These are phyloP conservation scores for Laetiporus sulphureus DNA, from an alignment of 1,284 basidiomycete species.

Conservation along the genomic window DNA sequence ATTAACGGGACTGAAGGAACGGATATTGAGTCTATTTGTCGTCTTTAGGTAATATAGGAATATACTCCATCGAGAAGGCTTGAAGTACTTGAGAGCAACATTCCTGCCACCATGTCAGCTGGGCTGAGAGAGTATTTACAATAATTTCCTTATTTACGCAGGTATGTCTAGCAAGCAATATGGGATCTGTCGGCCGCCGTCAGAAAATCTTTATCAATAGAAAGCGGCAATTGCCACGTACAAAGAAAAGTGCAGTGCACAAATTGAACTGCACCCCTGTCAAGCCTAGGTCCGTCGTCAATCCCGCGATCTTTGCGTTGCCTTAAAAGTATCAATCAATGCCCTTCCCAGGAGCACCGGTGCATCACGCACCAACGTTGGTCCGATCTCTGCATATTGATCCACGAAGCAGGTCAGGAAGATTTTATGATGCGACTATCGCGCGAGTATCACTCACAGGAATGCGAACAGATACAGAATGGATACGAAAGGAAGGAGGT, in stretches of 20 bases:
- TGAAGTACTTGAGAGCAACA: slow-evolving; percentile 2
- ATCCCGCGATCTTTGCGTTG: slow-evolving; percentile 5
- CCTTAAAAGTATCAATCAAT: slow-evolving; percentile 1
- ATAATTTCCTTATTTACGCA: not conserved
- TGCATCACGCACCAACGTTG: slow-evolving; percentile 17
- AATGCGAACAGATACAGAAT: slow-evolving; percentile 57
- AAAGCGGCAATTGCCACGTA: not conserved
- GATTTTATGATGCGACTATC: not conserved
- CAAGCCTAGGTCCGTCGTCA: slow-evolving; percentile 1
- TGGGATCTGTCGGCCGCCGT: not conserved
- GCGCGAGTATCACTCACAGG: slow-evolving; percentile 21
- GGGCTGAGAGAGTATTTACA: not conserved
- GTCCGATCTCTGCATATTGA: not conserved
- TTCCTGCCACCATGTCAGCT: not conserved
- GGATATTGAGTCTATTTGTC: too few relatives aligned
- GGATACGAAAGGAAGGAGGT: not conserved
- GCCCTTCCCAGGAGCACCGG: slow-evolving; percentile 25
- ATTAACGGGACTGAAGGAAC: slow-evolving; percentile 1
- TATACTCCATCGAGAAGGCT: slow-evolving; percentile 6
- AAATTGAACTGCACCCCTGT: slow-evolving; percentile 5
- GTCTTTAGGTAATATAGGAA: too few relatives aligned
- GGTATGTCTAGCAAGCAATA: slow-evolving; percentile 1
- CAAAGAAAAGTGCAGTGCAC: slow-evolving; percentile 6
- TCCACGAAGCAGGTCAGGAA: not conserved
- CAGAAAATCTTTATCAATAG: not conserved